phyloP scores from a whole-genome alignment of 345 rosid species.

The Eucalyptus virginea region DNA sequence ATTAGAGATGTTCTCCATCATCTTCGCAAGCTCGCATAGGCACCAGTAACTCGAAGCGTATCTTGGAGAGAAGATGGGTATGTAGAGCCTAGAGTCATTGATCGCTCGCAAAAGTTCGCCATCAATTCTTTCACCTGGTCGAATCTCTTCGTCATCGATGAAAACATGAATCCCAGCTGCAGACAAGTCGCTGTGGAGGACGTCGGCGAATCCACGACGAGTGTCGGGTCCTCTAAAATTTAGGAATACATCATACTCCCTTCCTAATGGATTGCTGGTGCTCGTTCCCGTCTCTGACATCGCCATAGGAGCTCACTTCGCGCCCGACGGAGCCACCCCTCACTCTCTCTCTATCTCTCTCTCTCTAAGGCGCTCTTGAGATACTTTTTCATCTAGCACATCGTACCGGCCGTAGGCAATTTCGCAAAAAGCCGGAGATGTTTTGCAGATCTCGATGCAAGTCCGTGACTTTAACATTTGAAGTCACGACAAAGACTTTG shows the following conservation, averaged over 20 bases:
- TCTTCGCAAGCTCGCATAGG: neutral
- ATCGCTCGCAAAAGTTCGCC: neutral
- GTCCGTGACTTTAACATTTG: neutral
- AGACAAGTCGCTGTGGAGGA: accelerated
- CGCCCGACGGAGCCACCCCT: neutral
- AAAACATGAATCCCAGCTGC: neutral
- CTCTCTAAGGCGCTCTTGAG: accelerated
- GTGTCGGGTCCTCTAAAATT: neutral
- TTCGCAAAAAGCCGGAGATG: neutral
- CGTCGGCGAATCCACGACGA: accelerated
- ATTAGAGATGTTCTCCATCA: neutral
- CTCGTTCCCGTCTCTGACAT: accelerated
- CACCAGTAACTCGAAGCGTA: neutral
- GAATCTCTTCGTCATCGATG: accelerated
- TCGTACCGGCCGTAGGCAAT: neutral
- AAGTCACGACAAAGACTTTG: neutral
- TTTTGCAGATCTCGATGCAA: neutral
- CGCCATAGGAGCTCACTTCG: neutral
- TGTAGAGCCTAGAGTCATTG: accelerated
- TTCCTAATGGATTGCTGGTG: neutral
- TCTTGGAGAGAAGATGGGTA: accelerated
- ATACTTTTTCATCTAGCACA: neutral
- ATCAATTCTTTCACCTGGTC: neutral
- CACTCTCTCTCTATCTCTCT: neutral
- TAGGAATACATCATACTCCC: accelerated